A percentile compares a stretch with the other conserved stretches of the same genome.
phyloP scores from a whole-genome alignment of 2,329 filamentous ascomycete species.

The Colletotrichum costaricense region DNA sequence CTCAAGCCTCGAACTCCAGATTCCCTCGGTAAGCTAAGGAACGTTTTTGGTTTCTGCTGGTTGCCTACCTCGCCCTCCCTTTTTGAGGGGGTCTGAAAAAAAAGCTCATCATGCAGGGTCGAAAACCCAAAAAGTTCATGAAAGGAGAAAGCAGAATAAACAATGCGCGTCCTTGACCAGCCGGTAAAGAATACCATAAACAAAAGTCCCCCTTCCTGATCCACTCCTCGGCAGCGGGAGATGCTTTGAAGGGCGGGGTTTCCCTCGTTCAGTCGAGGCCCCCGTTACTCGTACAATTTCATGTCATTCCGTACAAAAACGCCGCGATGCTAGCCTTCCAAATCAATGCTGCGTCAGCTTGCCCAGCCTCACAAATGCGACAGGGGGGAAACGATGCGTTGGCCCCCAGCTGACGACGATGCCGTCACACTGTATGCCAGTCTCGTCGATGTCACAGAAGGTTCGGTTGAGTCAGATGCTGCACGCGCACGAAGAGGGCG shows the following conservation, averaged over 20 bases:
- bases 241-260: background rate
- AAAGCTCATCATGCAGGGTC: background rate
- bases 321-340: background rate
- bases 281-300: slow-evolving; percentile 34
- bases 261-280: background rate
- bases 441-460: slow-evolving; percentile 4
- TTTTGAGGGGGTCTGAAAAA: background rate
- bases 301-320: slow-evolving; percentile 25
- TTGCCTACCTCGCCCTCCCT: slow-evolving; percentile 3
- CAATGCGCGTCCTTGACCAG: background rate
- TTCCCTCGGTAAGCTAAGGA: slow-evolving; percentile 22
- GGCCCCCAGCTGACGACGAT: slow-evolving; percentile 19
- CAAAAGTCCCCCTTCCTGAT: background rate
- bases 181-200: background rate
- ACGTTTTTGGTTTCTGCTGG: slow-evolving; percentile 3
- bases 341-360: background rate
- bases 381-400: slow-evolving; percentile 15
- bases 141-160: background rate
- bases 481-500: slow-evolving; percentile 24
- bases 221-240: background rate
- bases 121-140: background rate
- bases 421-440: slow-evolving; percentile 24
- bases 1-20: slow-evolving; percentile 20
- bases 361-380: background rate
- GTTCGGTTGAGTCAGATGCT: slow-evolving; percentile 12